Percentiles rank a stretch among this genome's conserved stretches.
phyloP scores from a whole-genome alignment of 768 basidiomycete genomes.

The Tricholoma matsutake region DNA sequence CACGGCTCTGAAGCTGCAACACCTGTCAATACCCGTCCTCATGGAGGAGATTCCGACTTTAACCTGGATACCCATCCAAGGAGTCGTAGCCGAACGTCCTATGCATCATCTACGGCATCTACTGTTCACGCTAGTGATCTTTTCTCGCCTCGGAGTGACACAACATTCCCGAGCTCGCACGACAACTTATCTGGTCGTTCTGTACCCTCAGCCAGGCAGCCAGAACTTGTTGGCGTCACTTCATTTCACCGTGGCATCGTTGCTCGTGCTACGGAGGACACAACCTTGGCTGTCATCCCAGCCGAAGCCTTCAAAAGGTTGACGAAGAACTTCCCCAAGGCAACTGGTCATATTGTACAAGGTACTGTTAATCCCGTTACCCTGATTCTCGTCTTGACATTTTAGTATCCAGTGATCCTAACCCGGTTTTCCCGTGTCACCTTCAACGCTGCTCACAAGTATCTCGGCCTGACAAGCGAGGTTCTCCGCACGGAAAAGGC shows the following conservation, averaged over 20 bases:
- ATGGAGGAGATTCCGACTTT: constrained; percentile 59
- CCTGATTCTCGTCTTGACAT: constrained; percentile 6
- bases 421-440: constrained; percentile 97
- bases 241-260: constrained; percentile 67
- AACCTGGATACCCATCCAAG: constrained; percentile 38
- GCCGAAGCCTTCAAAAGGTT: constrained; percentile 94
- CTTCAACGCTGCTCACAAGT: constrained; percentile 95
- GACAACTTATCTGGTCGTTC: constrained; percentile 18
- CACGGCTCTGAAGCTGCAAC: constrained; percentile 17
- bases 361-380: constrained; percentile 38
- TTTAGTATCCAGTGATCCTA: constrained; percentile 68
- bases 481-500: constrained; percentile 95
- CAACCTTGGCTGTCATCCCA: constrained; percentile 97
- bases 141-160: constrained; percentile 24
- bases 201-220: constrained; percentile 17
- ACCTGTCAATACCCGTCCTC: constrained; percentile 23
- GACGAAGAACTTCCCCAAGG: constrained; percentile 96
- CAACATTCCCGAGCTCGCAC: constrained; percentile 26
- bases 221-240: constrained; percentile 10
- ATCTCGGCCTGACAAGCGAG: constrained; percentile 91
- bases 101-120: constrained; percentile 65
- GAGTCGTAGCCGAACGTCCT: constrained; percentile 44
- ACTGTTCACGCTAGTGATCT: constrained; percentile 54
- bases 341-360: constrained; percentile 94
- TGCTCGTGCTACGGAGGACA: constrained; percentile 91